phyloP scores from a whole-genome alignment of 2,329 filamentous ascomycete genomes.

The Verticillium albo-atrum region DNA sequence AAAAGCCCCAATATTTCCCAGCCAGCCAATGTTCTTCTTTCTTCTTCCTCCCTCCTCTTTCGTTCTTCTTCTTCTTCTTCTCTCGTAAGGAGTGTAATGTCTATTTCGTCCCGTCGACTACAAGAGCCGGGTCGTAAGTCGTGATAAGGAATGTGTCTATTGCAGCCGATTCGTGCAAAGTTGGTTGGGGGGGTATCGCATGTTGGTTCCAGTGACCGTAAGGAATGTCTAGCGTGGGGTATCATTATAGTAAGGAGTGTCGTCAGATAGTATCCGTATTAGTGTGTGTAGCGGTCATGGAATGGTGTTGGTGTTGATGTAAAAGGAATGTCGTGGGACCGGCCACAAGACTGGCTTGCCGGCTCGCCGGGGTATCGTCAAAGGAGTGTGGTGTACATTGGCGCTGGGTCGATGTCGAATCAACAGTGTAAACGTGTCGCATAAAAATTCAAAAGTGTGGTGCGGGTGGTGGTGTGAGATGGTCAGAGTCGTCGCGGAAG shows the following conservation, averaged over 20 bases:
- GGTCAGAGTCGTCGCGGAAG: conserved; percentile 25
- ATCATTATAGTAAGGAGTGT: conserved; percentile 1
- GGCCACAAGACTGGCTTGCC: not conserved
- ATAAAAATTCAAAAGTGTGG: conserved; percentile 14
- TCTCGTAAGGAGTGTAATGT: conserved; percentile 41
- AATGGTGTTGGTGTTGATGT: conserved; percentile 9
- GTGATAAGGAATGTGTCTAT: conserved; percentile 21
- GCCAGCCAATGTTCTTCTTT: conserved; percentile 5
- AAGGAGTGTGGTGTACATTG: conserved; percentile 27
- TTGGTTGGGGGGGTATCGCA: not conserved
- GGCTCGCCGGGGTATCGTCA: conserved; percentile 11
- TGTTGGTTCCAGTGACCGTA: conserved; percentile 19
- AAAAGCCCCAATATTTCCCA: not conserved
- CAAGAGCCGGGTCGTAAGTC: conserved; percentile 6
- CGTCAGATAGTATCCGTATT: conserved; percentile 21
- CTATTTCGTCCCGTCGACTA: conserved; percentile 14
- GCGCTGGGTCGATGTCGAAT: conserved; percentile 20
- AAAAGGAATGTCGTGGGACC: conserved; percentile 24
- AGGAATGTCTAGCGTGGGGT: conserved; percentile 26
- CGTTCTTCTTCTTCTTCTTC: not conserved
- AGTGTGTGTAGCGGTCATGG: not conserved
- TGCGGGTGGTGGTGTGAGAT: conserved; percentile 22
- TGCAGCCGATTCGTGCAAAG: not conserved
- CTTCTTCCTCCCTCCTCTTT: not conserved
- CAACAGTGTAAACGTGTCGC: conserved; percentile 17